Evolutionary conservation across 1,284 basidiomycete species (phyloP).

Genomic region (Papiliotrema nemorosa): DNA sequence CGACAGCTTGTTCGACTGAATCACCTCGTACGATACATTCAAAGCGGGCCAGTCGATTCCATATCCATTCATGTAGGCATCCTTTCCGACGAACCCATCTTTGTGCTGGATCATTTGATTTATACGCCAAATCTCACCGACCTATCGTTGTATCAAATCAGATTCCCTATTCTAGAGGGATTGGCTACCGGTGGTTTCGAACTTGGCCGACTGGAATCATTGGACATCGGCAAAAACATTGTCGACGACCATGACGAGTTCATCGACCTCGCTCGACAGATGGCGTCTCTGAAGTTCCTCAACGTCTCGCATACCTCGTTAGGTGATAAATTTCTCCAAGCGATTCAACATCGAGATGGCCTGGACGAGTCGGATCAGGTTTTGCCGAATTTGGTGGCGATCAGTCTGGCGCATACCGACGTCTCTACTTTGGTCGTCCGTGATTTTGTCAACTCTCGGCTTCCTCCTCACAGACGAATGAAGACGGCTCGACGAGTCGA

Average conservation of each 20-base stretch:
- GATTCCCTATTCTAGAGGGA: neutral
- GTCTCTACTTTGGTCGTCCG: slow-evolving; percentile 2
- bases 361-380: slow-evolving; percentile 9
- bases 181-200: slow-evolving; percentile 12
- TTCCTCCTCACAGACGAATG: slow-evolving; percentile 1
- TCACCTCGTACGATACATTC: too few relatives aligned
- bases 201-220: slow-evolving; percentile 14
- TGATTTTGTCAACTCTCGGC: slow-evolving; percentile 11
- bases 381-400: slow-evolving; percentile 28
- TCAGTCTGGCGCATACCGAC: slow-evolving; percentile 25
- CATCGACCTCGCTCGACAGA: slow-evolving; percentile 2
- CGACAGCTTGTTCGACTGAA: too few relatives aligned
- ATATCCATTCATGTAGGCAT: slow-evolving; percentile 1
- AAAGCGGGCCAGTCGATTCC: too few relatives aligned
- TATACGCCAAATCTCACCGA: neutral
- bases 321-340: slow-evolving; percentile 28
- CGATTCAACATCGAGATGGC: slow-evolving; percentile 11
- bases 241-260: slow-evolving; percentile 7
- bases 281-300: slow-evolving; percentile 26
- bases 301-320: slow-evolving; percentile 23
- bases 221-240: slow-evolving; percentile 26
- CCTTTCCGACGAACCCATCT: too few relatives aligned
- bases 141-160: neutral
- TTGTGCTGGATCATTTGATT: too few relatives aligned
- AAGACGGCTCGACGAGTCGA: neutral